A percentile compares a stretch with the other conserved stretches of the same genome.
phyloP scores from a whole-genome alignment of 192 early-diverging fungal species.

The Rhizophagus clarus region DNA sequence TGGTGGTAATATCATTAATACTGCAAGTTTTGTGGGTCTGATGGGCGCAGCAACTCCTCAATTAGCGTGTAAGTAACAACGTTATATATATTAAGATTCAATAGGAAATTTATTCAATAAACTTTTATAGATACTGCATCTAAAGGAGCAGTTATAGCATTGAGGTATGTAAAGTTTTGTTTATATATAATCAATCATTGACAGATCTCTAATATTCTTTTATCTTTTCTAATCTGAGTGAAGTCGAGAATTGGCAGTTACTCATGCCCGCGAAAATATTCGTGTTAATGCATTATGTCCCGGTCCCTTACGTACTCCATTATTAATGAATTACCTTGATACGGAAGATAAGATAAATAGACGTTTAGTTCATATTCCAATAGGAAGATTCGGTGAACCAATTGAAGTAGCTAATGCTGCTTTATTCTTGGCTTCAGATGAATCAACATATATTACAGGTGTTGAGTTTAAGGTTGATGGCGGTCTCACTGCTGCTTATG shows the following conservation, averaged over 20 bases:
- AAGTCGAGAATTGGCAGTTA: slow-evolving; percentile 76
- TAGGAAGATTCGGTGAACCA: slow-evolving; percentile 84
- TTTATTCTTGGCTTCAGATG: slow-evolving; percentile 83
- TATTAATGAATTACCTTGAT: slow-evolving; percentile 83
- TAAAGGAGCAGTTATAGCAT: slow-evolving; percentile 82
- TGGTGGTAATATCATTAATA: slow-evolving; percentile 83
- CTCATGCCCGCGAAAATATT: slow-evolving; percentile 87
- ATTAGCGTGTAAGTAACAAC: slow-evolving; percentile 65
- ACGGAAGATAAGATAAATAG: slow-evolving; percentile 83
- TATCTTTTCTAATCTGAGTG: background rate
- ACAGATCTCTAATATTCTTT: background rate
- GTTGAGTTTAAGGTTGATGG: slow-evolving; percentile 84
- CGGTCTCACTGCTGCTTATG: slow-evolving; percentile 77
- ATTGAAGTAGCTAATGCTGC: slow-evolving; percentile 84
- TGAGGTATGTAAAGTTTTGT: slow-evolving; percentile 61
- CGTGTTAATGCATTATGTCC: slow-evolving; percentile 83
- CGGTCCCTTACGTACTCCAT: slow-evolving; percentile 75
- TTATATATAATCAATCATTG: background rate
- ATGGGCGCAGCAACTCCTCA: slow-evolving; percentile 84
- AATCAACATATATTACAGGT: slow-evolving; percentile 76
- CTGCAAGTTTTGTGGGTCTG: slow-evolving; percentile 77
- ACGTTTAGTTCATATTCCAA: slow-evolving; percentile 77
- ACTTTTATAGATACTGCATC: slow-evolving; percentile 71
- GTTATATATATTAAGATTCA: background rate
- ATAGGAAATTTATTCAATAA: background rate